A percentile compares a stretch with the other conserved stretches of the same genome.
phyloP scores from a whole-genome alignment of 306 rosid genomes.

The Argentina anserina region DNA sequence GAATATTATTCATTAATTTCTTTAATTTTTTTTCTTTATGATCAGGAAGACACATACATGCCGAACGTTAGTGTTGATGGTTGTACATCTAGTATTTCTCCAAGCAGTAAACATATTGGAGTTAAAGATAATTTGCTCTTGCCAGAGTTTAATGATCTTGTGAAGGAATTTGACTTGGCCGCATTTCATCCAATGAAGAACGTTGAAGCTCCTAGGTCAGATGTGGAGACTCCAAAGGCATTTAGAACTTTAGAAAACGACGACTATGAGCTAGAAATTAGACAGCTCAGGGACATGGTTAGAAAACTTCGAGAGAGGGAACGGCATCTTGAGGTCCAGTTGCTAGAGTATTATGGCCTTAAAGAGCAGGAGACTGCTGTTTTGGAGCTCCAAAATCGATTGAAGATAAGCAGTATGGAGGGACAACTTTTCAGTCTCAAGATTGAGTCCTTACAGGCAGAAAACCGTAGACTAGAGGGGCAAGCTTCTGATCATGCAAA shows the following conservation, averaged over 20 bases:
- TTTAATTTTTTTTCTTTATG: neutral
- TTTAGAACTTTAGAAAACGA: slow-evolving; percentile 36
- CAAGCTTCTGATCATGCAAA: slow-evolving; percentile 50
- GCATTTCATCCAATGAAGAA: slow-evolving; percentile 39
- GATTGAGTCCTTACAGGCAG: slow-evolving; percentile 63
- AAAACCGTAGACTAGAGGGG: slow-evolving; percentile 56
- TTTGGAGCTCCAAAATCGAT: slow-evolving; percentile 75
- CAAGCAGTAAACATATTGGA: slow-evolving; percentile 31
- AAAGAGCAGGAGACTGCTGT: slow-evolving; percentile 79
- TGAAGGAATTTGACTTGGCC: slow-evolving; percentile 45
- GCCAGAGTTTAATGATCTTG: slow-evolving; percentile 48
- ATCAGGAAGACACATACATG: slow-evolving; percentile 54
- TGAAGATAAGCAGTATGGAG: slow-evolving; percentile 72
- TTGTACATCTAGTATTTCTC: slow-evolving; percentile 37
- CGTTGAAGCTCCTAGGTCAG: slow-evolving; percentile 40
- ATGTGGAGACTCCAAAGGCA: slow-evolving; percentile 37
- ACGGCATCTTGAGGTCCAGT: slow-evolving; percentile 61
- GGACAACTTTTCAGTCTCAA: slow-evolving; percentile 72
- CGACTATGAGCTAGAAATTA: slow-evolving; percentile 61
- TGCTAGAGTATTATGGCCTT: slow-evolving; percentile 81
- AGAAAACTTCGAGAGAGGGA: slow-evolving; percentile 76
- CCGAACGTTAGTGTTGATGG: slow-evolving; percentile 31
- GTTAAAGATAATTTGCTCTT: slow-evolving; percentile 49
- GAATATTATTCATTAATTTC: neutral
- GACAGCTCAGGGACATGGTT: slow-evolving; percentile 53